Base-by-base conservation (phyloP, 73 alveolate species). In the Tetrahymena elliotti region DNA sequence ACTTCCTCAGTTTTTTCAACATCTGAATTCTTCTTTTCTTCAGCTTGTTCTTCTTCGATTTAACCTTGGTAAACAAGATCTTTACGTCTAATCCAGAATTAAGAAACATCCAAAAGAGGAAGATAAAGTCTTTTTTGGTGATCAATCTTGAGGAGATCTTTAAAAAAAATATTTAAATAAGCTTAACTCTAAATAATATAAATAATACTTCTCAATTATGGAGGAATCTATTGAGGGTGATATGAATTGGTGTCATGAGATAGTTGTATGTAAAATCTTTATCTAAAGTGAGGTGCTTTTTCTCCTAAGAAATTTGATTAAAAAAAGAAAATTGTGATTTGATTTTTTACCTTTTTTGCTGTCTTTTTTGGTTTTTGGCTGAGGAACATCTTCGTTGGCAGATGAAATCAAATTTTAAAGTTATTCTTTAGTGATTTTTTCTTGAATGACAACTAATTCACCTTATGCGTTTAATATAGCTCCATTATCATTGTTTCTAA, bases 161-260 rank as follows among this genome's bases (percentile, higher is more conserved):
- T 84, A 22, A 94, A 41, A 33, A 95, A 96, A 83, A 93, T 93
- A 35, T 82, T 83, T 33, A 94, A 93, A 98, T 98, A 95, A 83
- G 39, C 96, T 93, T 96, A 97, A n/a, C 96, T 38, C 37, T 93
- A 84, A 35, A 35, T 53, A 83, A 97, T 39, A 5, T 96, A 93
- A 13, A 97, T 98, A 39, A 96, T 93, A 82, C 96, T 41, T 53
- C 94, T 95, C 27, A 98, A 36, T 93, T 98, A 98, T 20, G 98
- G 98, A 34, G 98, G 98, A 24, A 97, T 83, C 35, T 93, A 34
- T 20, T 93, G 53, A n/a, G 47, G 93, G 18, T 93, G 95, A 93
- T 97, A 98, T 6, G 93, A 38, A 15, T 95, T 95, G 33, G 94
- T 35, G 84, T 98, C 99, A 39, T 94, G 97, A 22, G 95, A 96